These are phyloP conservation scores for Myxozyma neotropica DNA, from an alignment of 805 yeast species.

Conservation along the genomic window DNA sequence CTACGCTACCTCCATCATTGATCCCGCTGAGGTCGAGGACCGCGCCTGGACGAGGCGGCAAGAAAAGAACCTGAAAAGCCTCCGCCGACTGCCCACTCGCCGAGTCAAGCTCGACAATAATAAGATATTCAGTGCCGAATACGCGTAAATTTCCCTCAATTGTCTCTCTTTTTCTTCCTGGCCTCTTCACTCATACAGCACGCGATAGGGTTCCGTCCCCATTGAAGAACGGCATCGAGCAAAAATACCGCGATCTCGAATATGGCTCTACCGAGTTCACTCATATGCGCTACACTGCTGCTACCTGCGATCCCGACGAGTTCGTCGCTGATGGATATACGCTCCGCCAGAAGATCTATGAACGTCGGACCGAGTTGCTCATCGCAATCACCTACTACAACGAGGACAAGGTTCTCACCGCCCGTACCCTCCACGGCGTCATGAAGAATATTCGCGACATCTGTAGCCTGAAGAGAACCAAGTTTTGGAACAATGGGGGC, in stretches of 20 bases:
- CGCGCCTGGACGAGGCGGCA: slow-evolving; percentile 41
- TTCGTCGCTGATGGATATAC: slow-evolving; percentile 58
- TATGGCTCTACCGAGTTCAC: slow-evolving; percentile 52
- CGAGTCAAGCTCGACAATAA: slow-evolving; percentile 46
- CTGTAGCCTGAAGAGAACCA: slow-evolving; percentile 50
- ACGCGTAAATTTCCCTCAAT: slow-evolving; percentile 17
- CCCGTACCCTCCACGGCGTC: slow-evolving; percentile 61
- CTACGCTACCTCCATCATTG: background rate
- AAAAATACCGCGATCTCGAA: slow-evolving; percentile 45
- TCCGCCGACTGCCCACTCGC: slow-evolving; percentile 43
- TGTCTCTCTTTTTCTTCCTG: background rate
- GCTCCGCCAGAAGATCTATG: slow-evolving; percentile 59
- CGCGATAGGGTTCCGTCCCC: slow-evolving; percentile 46
- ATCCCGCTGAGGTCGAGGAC: slow-evolving; percentile 14
- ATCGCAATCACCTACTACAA: slow-evolving; percentile 68
- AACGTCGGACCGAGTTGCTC: slow-evolving; percentile 62
- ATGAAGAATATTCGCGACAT: slow-evolving; percentile 66
- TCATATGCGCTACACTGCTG: slow-evolving; percentile 63
- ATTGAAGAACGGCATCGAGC: slow-evolving; percentile 44
- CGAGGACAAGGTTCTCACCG: slow-evolving; percentile 64
- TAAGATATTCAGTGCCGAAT: slow-evolving; percentile 38
- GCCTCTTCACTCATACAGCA: slow-evolving; percentile 1
- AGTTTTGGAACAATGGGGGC: slow-evolving; percentile 54
- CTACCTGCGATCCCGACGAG: slow-evolving; percentile 70
- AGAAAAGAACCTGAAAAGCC: slow-evolving; percentile 31